Evolutionary conservation across 495 filamentous ascomycete genomes (phyloP).

Genomic region (Aspergillus panamensis): DNA sequence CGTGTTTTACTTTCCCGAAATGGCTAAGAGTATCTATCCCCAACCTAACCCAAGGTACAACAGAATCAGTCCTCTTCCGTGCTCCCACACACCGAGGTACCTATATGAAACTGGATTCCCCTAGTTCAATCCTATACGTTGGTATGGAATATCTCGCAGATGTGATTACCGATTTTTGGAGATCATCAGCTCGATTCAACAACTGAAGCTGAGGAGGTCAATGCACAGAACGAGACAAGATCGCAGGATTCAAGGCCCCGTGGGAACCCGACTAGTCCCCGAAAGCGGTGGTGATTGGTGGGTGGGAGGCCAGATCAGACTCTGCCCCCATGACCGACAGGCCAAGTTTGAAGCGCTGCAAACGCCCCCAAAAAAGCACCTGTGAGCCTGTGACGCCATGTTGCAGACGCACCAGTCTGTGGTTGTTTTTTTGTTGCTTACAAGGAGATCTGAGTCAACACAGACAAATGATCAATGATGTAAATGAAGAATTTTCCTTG

Average conservation of each 20-base stretch:
- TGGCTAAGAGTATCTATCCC: not conserved
- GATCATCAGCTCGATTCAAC: not conserved
- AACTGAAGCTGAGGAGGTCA: conserved; percentile 1
- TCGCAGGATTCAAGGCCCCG: conserved; percentile 14
- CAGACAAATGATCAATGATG: conserved; percentile 14
- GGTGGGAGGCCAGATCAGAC: conserved; percentile 17
- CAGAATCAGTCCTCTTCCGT: not conserved
- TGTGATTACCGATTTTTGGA: no score
- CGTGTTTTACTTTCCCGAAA: not conserved
- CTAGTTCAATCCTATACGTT: no score
- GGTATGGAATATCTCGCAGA: no score
- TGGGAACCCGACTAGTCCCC: conserved; percentile 17
- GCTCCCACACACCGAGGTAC: no score
- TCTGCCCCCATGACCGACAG: conserved; percentile 24
- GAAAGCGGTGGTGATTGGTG: conserved; percentile 17
- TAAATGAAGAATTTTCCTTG: conserved; percentile 14
- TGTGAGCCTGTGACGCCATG: conserved; percentile 28
- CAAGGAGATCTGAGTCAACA: conserved; percentile 4
- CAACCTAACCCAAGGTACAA: conserved; percentile 4
- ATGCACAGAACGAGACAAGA: conserved; percentile 4
- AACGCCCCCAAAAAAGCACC: conserved; percentile 21
- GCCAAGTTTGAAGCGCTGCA: conserved; percentile 20
- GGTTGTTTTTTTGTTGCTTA: conserved; percentile 14
- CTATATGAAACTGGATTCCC: no score
- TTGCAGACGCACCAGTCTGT: conserved; percentile 18